Percentiles rank a stretch among this genome's conserved stretches.
Evolutionary conservation across 345 rosid genomes (phyloP).

Genomic region (Hypericum androsaemum): DNA sequence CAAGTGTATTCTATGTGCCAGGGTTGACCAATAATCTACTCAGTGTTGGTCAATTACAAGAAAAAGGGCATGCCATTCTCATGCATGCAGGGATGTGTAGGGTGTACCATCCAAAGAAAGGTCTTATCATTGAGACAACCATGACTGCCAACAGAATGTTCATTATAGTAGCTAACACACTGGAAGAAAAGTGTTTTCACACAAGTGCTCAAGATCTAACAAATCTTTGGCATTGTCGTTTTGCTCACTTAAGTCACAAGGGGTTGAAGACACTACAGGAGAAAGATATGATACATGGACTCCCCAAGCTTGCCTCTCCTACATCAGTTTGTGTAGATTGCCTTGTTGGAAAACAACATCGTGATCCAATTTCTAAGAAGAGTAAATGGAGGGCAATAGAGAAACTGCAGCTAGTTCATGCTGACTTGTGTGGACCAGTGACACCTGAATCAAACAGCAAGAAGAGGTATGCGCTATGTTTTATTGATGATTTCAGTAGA

Average conservation of each 20-base stretch:
- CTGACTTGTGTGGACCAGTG: not conserved
- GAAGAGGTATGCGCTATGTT: not conserved
- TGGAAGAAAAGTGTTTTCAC: not conserved
- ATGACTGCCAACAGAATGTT: not conserved
- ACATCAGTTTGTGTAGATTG: not conserved
- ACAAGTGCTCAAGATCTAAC: not conserved
- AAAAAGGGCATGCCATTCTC: not conserved
- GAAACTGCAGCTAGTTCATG: not conserved
- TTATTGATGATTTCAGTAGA: not conserved
- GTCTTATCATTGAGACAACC: not conserved
- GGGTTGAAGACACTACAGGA: not conserved
- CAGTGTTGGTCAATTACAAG: conserved; percentile 1
- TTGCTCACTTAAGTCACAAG: not conserved
- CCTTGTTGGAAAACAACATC: not conserved
- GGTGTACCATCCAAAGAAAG: not conserved
- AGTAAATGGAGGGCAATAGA: not conserved
- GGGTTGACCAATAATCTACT: not conserved
- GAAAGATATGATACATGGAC: not conserved
- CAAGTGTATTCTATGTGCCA: not conserved
- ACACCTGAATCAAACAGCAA: not conserved
- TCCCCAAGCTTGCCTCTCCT: not conserved
- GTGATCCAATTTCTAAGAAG: not conserved
- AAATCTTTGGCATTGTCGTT: not conserved
- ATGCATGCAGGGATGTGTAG: not conserved
- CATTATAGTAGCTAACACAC: not conserved